Conservation (phyloP, 106 monocot species). For the Acanthochlamys bracteata region DNA sequence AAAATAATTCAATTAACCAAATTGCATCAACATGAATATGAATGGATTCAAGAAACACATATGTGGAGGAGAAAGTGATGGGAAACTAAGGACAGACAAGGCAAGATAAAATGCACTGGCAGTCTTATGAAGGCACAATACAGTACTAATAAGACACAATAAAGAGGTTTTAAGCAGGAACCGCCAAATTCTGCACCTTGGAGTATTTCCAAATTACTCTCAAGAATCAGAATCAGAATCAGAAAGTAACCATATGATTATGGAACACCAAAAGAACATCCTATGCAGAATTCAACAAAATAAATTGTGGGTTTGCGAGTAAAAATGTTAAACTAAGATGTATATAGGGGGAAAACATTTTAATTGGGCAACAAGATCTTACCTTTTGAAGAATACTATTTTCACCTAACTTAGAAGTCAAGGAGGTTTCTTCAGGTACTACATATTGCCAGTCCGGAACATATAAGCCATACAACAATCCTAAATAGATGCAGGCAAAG, state of each 20-base stretch:
- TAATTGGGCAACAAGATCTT: constrained; percentile 2
- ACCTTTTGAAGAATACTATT: constrained; percentile 23
- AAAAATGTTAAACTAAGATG: too few relatives aligned
- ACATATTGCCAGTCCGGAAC: constrained; percentile 87
- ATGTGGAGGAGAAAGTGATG: background rate
- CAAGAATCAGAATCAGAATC: too few relatives aligned
- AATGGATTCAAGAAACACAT: background rate
- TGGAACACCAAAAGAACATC: background rate
- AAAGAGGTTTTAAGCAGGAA: background rate
- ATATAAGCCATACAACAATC: constrained; percentile 60
- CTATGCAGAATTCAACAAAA: background rate
- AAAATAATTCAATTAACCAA: background rate
- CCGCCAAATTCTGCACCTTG: too few relatives aligned
- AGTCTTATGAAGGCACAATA: background rate
- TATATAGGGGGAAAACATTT: too few relatives aligned
- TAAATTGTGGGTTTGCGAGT: too few relatives aligned
- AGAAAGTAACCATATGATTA: too few relatives aligned
- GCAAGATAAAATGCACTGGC: background rate
- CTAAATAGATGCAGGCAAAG: constrained; percentile 47
- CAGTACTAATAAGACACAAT: background rate
- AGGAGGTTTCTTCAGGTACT: constrained; percentile 26
- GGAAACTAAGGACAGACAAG: background rate
- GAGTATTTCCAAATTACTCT: too few relatives aligned
- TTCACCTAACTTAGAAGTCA: constrained; percentile 3
- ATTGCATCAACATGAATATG: background rate